Evolutionary conservation across 2,329 filamentous ascomycete genomes (phyloP).

Genomic region (Colletotrichum salicis): DNA sequence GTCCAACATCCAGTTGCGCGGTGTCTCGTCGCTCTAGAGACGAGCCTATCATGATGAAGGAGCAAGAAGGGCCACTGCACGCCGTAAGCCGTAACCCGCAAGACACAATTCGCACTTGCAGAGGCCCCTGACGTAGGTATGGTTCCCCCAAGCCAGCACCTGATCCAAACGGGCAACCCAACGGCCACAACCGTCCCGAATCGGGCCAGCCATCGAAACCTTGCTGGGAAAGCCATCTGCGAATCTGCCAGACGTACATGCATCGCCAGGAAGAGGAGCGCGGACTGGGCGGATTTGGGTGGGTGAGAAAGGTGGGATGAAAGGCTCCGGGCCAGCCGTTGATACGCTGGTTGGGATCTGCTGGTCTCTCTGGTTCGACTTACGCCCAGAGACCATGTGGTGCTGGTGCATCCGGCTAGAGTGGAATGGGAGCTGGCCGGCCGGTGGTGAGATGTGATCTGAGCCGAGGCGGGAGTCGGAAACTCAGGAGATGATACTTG

Average conservation of each 20-base stretch:
- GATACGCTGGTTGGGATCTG: background rate
- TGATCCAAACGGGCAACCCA: constrained; percentile 16
- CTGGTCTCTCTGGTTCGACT: background rate
- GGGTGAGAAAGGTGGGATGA: constrained; percentile 20
- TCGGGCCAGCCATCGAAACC: constrained; percentile 29
- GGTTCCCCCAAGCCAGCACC: constrained; percentile 1
- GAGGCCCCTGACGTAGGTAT: constrained; percentile 25
- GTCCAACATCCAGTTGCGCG: constrained; percentile 4
- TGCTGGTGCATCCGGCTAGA: background rate
- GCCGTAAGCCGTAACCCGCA: background rate
- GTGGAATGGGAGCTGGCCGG: constrained; percentile 7
- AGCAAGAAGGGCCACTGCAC: no score
- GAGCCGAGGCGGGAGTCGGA: background rate
- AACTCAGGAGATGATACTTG: background rate
- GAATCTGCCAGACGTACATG: constrained; percentile 28
- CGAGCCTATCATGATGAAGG: constrained; percentile 5
- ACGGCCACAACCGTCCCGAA: background rate
- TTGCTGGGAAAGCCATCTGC: constrained; percentile 7
- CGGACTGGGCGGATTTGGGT: background rate
- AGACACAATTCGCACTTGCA: constrained; percentile 19
- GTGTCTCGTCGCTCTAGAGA: background rate
- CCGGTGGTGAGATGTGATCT: constrained; percentile 1
- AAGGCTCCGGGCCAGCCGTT: constrained; percentile 17
- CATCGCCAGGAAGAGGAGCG: constrained; percentile 1
- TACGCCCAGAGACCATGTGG: background rate